Percentiles rank a stretch among this genome's conserved stretches.
phyloP scores from a whole-genome alignment of 257 asterid genomes.

The Gardenia jasminoides region DNA sequence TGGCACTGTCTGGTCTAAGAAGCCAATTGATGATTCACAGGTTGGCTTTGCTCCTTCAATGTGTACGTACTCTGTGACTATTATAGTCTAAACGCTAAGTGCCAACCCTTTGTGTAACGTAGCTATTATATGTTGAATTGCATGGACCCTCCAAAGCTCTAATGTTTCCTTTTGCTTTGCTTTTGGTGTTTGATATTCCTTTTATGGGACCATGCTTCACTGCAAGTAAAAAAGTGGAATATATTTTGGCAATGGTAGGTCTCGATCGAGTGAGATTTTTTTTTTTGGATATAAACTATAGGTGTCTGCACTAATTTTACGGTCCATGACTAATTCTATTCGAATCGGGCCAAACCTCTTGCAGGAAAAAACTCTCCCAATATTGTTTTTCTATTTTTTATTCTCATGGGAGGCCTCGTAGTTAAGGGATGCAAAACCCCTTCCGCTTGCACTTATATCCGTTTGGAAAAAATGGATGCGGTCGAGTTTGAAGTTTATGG shows the following conservation, averaged over 20 bases:
- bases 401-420: too few relatives aligned
- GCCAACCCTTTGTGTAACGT: not conserved
- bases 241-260: not conserved
- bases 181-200: constrained; percentile 1
- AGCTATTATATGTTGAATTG: not conserved
- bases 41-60: not conserved
- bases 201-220: not conserved
- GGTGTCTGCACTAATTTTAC: too few relatives aligned
- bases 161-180: not conserved
- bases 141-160: not conserved
- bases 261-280: too few relatives aligned
- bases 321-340: too few relatives aligned
- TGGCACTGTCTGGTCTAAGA: constrained; percentile 22
- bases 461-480: too few relatives aligned
- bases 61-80: not conserved
- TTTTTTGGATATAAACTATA: too few relatives aligned
- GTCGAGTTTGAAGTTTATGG: not conserved
- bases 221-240: not conserved
- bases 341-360: too few relatives aligned
- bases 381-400: too few relatives aligned
- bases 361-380: too few relatives aligned
- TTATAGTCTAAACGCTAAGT: not conserved
- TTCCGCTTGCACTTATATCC: too few relatives aligned
- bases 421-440: too few relatives aligned
- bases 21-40: constrained; percentile 18